phyloP scores from a whole-genome alignment of 2,329 filamentous ascomycete genomes.

The Trichoderma hamatum region DNA sequence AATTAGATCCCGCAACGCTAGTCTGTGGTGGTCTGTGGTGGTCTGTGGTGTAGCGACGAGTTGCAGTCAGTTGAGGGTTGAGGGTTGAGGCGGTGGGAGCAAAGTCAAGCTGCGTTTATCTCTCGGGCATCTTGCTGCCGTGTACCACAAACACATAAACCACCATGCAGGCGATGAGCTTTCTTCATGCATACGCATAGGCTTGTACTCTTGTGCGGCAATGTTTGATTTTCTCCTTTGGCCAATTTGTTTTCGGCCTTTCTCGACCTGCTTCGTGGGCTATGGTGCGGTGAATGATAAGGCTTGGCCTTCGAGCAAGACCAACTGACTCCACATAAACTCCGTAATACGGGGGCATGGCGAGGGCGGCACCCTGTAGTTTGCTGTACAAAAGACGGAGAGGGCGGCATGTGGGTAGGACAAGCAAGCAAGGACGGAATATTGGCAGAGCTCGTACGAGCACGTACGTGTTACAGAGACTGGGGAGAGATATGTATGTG shows the following conservation, averaged over 20 bases:
- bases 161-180: background rate
- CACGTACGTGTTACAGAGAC: background rate
- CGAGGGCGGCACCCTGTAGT: background rate
- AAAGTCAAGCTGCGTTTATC: background rate
- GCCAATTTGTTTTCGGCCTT: background rate
- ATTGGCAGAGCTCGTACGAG: background rate
- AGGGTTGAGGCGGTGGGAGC: conserved; percentile 10
- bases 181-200: background rate
- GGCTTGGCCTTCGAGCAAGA: background rate
- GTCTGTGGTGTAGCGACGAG: conserved; percentile 3
- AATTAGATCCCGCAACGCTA: conserved; percentile 19
- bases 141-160: conserved; percentile 5
- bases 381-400: background rate
- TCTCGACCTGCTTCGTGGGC: background rate
- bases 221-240: background rate
- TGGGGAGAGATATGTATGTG: background rate
- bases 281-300: background rate
- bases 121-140: conserved; percentile 1
- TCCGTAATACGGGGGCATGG: background rate
- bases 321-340: background rate
- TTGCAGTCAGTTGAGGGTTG: no score
- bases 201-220: background rate
- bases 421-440: background rate
- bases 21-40: no score
- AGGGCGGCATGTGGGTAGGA: background rate